Base-by-base conservation (phyloP, 345 rosid genomes). In the Capsella bursapastoris region DNA sequence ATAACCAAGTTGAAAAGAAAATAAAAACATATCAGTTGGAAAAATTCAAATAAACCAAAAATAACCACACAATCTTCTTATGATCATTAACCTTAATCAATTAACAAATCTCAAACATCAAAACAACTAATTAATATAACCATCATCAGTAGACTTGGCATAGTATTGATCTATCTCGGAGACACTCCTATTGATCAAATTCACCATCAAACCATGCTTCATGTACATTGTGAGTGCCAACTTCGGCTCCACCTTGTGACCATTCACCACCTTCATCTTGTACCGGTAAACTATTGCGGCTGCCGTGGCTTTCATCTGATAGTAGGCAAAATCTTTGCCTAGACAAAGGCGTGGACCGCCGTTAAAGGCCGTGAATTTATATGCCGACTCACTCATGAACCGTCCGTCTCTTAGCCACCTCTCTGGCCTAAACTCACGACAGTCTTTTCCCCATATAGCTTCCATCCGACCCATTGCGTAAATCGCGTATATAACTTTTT, bases 391-490 rank as follows among this genome's bases (percentile, higher is more conserved):
- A 72, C 97, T 92, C 81, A 74, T 81, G 81, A 80, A 95, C 43
- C 88, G 80, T 27, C 94, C 88, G 8, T 90, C 94, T 72, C 88
- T 84, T 15, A 92, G 80, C 98, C 99, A 95, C 70, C 97, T 85
- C 82, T 95, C 97, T 9, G 98, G 99, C 78, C 82, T 89, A 73
- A 84, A 95, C 70, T 90, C 86, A 63, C 79, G 72, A 78, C 96
- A 90, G 79, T 95, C 92, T 49, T 83, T 86, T 31, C 99, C 98
- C 98, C 98, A 95, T 60, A 95, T 86, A 14, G 87, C 86, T 75
- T 92, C 97, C 94, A 92, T 90, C 65, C 98, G 79, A 66, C 94
- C 99, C 98, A 95, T 95, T 66, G 99, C 79, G 50, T 95, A 92
- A 10, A 90, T 88, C 31, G 92, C 97, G 64, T 95, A 95, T 3